phyloP scores from a whole-genome alignment of 1,284 basidiomycete species.

The Cystobasidiaceae sp. region DNA sequence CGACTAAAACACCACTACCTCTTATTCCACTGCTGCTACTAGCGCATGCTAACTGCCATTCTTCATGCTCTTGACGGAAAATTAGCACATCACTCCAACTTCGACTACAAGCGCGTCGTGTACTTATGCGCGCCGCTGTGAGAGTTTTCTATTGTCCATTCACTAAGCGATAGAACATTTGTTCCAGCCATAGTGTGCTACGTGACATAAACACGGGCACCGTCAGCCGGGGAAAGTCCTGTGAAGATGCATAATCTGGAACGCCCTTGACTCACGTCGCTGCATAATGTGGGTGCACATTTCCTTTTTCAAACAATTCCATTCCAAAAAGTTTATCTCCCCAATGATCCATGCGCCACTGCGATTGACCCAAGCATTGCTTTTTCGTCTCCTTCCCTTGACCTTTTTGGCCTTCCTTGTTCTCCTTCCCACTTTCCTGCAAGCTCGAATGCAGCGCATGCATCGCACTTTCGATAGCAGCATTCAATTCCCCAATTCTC shows the following conservation, averaged over 20 bases:
- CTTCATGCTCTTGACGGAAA: no score
- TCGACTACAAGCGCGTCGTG: no score
- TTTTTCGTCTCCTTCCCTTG: background rate
- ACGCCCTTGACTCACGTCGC: constrained; percentile 21
- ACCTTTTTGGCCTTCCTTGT: background rate
- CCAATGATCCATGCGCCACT: constrained; percentile 20
- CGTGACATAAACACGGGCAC: no score
- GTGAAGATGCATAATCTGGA: no score
- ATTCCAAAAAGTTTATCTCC: constrained; percentile 21
- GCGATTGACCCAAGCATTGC: background rate
- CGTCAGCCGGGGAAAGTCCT: no score
- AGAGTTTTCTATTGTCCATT: background rate
- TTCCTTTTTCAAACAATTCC: constrained; percentile 21
- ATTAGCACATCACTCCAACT: no score
- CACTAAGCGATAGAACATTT: constrained; percentile 24
- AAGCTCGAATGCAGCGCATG: no score
- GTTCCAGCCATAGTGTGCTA: constrained; percentile 22
- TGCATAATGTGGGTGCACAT: constrained; percentile 29
- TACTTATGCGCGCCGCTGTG: no score
- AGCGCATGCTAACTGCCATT: no score
- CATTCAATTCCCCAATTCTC: constrained; percentile 18
- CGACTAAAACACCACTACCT: no score
- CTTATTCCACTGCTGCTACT: no score
- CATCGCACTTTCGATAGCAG: constrained; percentile 5
- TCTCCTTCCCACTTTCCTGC: no score